Evolutionary conservation across 768 basidiomycete species (phyloP).

Genomic region (Mrakia hoshinonis): DNA sequence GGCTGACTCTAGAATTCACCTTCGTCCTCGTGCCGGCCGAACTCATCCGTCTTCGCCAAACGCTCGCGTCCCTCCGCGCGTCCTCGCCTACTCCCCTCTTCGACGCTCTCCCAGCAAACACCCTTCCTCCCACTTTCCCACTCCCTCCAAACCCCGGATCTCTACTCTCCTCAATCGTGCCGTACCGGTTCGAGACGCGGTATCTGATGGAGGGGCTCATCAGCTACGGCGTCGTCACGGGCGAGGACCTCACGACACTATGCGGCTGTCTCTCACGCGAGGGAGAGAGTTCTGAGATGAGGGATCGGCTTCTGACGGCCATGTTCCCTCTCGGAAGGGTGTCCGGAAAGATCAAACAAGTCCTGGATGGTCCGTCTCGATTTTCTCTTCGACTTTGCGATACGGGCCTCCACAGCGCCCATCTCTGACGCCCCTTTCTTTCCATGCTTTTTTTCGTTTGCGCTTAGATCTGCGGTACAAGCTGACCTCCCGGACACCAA

Average conservation of each 20-base stretch:
- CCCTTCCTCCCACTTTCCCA: not conserved
- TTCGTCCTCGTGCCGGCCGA: not conserved
- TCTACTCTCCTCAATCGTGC: slow-evolving; percentile 10
- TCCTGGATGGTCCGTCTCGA: slow-evolving; percentile 8
- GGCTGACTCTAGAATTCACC: slow-evolving; percentile 17
- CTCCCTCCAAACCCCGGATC: slow-evolving; percentile 8
- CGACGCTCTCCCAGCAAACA: not conserved
- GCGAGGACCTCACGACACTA: slow-evolving; percentile 19
- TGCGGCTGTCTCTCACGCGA: not conserved
- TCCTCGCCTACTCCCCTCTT: not conserved
- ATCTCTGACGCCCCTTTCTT: not conserved
- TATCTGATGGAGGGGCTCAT: slow-evolving; percentile 26
- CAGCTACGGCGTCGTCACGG: slow-evolving; percentile 18
- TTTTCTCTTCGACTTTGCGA: no score
- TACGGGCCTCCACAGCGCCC: not conserved
- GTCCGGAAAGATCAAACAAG: slow-evolving; percentile 1
- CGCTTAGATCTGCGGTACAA: not conserved
- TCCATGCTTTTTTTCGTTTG: not conserved
- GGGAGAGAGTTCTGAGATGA: slow-evolving; percentile 3
- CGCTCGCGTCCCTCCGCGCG: not conserved
- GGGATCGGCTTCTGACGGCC: not conserved
- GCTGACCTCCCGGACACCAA: not conserved
- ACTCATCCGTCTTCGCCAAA: not conserved
- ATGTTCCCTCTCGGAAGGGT: slow-evolving; percentile 18
- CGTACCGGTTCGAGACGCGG: slow-evolving; percentile 21